Evolutionary conservation across 1,139 yeast genomes (phyloP).

Genomic region (Scheffersomyces cryptocercus): DNA sequence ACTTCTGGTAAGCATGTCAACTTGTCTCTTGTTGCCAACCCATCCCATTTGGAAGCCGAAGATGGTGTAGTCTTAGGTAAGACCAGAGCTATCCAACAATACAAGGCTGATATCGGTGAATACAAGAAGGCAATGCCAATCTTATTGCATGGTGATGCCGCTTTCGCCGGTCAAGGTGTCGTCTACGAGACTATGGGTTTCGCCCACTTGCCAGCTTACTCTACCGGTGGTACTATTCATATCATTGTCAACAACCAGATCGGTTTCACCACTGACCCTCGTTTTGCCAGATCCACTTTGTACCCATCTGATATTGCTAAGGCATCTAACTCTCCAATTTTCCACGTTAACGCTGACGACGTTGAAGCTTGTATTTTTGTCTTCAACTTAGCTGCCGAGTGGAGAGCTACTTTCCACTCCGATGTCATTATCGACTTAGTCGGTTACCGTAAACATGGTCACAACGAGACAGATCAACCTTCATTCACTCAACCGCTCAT

Average conservation of each 20-base stretch:
- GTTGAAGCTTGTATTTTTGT: slow-evolving; percentile 91
- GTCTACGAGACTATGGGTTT: slow-evolving; percentile 98
- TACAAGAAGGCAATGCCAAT: slow-evolving; percentile 89
- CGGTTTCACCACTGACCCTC: slow-evolving; percentile 98
- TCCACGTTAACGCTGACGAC: slow-evolving; percentile 99
- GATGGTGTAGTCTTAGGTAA: slow-evolving; percentile 98
- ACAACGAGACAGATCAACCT: slow-evolving; percentile 99
- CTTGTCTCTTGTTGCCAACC: slow-evolving; percentile 95
- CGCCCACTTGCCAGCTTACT: slow-evolving; percentile 87
- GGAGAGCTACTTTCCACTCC: slow-evolving; percentile 95
- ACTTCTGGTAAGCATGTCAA: slow-evolving; percentile 97
- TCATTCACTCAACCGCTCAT: slow-evolving; percentile 97
- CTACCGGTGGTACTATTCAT: slow-evolving; percentile 98
- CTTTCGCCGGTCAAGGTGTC: slow-evolving; percentile 98
- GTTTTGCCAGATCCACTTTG: slow-evolving; percentile 95
- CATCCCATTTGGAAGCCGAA: slow-evolving; percentile 98
- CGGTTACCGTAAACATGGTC: slow-evolving; percentile 98
- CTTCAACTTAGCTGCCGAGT: slow-evolving; percentile 96
- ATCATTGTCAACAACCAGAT: slow-evolving; percentile 96
- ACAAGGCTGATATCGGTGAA: slow-evolving; percentile 80
- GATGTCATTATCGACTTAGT: slow-evolving; percentile 96
- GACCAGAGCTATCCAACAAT: slow-evolving; percentile 94
- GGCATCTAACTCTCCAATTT: slow-evolving; percentile 94
- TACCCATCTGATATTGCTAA: slow-evolving; percentile 98
- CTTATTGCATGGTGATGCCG: slow-evolving; percentile 98